Evolutionary conservation across 345 rosid species (phyloP), one percentile per base, ranked within the genome.

Genomic region (Erodium maritimum): DNA sequence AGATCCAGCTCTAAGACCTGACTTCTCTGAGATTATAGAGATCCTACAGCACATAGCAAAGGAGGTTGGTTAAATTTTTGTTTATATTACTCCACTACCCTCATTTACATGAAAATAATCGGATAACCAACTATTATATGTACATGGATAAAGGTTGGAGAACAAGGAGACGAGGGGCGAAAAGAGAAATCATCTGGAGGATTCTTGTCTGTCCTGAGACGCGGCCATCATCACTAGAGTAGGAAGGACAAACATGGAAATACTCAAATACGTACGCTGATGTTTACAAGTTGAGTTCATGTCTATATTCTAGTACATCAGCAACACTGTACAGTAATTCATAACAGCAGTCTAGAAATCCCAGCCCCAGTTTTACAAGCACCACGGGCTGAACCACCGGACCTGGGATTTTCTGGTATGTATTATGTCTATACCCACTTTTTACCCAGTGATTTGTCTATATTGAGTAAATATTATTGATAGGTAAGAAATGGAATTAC

Each of bases 1-100:
- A 78, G 96, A 93, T 80, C 89, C 99, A 46, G 67, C 79, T 29
- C 34, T 56, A 64, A 85, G 99, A 74, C 99, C 99, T 12, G 94
- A 88, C 68, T 93, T 93, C 60, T 70, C 89, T 1, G 94, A 88
- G 79, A 82, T 86, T 17, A 79, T 70, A 51, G 85, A 69, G 64
- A 77, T 75, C 67, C 79, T 93, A 50, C 75, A 68, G 67, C 84
- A 73, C 73, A 83, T 84, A 72, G 78, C 79, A 0, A 86, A 85
- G 71, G 96, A 88, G 83, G 98, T 82, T 71, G 65, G 68, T 62
- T 55, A 50, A 9, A 12, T 55, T 23, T 21, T 20, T 17, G 8
- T 22, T 37, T 23, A 12, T 1, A 23, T 20, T 0, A 37, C 24
- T 57, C 22, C 23, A 34, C 37, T 23, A 13, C 2, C 20, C 59